phyloP scores from a whole-genome alignment of 2,329 filamentous ascomycete species.

The Paradendryphiella salina region DNA sequence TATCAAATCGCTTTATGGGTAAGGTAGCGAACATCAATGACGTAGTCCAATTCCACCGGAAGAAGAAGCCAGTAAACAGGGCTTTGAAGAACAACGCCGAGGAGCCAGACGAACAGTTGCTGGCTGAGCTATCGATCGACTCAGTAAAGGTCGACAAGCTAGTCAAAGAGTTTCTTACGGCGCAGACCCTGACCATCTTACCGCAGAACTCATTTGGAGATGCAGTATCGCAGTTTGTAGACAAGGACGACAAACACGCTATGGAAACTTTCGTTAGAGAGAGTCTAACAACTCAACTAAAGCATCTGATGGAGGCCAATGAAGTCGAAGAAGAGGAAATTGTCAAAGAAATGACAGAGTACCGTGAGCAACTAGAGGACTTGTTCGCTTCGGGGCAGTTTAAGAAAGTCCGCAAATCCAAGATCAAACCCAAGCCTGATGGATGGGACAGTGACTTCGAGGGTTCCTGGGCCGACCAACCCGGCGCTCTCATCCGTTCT shows the following conservation, averaged over 20 bases:
- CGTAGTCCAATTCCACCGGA: slow-evolving; percentile 89
- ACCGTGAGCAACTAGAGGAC: slow-evolving; percentile 70
- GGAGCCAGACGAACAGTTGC: slow-evolving; percentile 65
- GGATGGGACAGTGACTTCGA: slow-evolving; percentile 90
- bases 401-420: slow-evolving; percentile 58
- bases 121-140: slow-evolving; percentile 67
- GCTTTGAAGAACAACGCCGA: slow-evolving; percentile 57
- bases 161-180: slow-evolving; percentile 82
- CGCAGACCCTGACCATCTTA: slow-evolving; percentile 88
- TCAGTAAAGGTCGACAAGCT: slow-evolving; percentile 85
- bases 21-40: slow-evolving; percentile 93
- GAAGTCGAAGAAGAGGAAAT: slow-evolving; percentile 72
- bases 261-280: slow-evolving; percentile 62
- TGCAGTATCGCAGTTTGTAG: slow-evolving; percentile 88
- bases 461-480: slow-evolving; percentile 81
- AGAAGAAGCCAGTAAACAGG: slow-evolving; percentile 65
- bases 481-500: slow-evolving; percentile 63
- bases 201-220: slow-evolving; percentile 92
- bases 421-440: slow-evolving; percentile 74
- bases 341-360: slow-evolving; percentile 71
- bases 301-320: slow-evolving; percentile 55
- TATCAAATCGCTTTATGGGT: slow-evolving; percentile 89
- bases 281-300: slow-evolving; percentile 50
- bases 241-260: slow-evolving; percentile 92
- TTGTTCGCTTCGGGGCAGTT: slow-evolving; percentile 68